phyloP scores from a whole-genome alignment of 805 yeast genomes.

The Debaryomyces hansenii region DNA sequence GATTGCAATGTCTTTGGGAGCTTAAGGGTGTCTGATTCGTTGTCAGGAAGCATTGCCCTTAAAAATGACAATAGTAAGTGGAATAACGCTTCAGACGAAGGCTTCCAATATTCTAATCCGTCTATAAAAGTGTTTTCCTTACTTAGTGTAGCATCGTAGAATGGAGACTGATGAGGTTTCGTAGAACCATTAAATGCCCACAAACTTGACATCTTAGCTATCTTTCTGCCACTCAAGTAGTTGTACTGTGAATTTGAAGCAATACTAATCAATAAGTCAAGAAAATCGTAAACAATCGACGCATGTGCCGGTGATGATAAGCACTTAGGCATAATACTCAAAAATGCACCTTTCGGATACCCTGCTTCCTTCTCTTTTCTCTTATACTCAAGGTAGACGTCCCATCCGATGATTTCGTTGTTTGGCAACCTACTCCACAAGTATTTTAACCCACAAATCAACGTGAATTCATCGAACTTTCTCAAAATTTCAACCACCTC shows the following conservation, averaged over 20 bases:
- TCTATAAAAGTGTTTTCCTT: slow-evolving; percentile 51
- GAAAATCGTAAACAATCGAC: slow-evolving; percentile 82
- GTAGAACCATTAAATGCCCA: slow-evolving; percentile 75
- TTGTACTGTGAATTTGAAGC: slow-evolving; percentile 79
- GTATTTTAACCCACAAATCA: slow-evolving; percentile 75
- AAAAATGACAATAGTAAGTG: slow-evolving; percentile 77
- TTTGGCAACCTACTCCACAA: slow-evolving; percentile 85
- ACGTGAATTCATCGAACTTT: slow-evolving; percentile 60
- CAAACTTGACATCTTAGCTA: slow-evolving; percentile 77
- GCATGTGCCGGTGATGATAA: slow-evolving; percentile 84
- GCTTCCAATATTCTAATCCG: slow-evolving; percentile 75
- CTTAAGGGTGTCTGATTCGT: slow-evolving; percentile 54
- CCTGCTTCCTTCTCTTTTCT: slow-evolving; percentile 62
- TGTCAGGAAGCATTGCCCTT: slow-evolving; percentile 72
- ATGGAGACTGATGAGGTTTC: slow-evolving; percentile 27
- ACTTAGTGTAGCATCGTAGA: slow-evolving; percentile 36
- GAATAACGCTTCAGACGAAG: slow-evolving; percentile 82
- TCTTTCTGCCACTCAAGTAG: slow-evolving; percentile 75
- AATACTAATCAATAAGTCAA: slow-evolving; percentile 74
- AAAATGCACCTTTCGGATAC: slow-evolving; percentile 71
- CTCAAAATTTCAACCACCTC: slow-evolving; percentile 43
- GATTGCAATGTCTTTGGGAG: slow-evolving; percentile 69
- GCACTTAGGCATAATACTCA: slow-evolving; percentile 82
- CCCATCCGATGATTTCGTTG: slow-evolving; percentile 83
- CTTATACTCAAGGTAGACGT: slow-evolving; percentile 69